Evolutionary conservation across 31 red algal genomes (phyloP).

Genomic region (Odonthalia washingtoniensis): DNA sequence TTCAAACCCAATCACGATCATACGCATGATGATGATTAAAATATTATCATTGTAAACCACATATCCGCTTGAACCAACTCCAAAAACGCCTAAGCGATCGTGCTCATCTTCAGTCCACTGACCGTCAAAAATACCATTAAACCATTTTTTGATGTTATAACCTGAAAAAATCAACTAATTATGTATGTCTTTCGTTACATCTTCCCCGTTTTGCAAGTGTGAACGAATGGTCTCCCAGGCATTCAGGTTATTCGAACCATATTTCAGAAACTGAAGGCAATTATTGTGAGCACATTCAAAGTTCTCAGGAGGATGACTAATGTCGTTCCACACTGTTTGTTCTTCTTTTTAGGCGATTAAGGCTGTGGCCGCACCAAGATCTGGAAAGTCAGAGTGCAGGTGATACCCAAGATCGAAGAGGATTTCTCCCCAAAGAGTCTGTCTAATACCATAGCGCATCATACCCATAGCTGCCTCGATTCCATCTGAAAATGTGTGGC

Average conservation of each 20-base stretch:
- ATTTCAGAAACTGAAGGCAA: neutral
- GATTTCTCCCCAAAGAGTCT: neutral
- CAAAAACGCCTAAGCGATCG: neutral
- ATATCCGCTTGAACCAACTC: conserved; percentile 3
- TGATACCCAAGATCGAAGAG: conserved; percentile 1
- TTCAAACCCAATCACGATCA: conserved; percentile 1
- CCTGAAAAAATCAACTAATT: neutral
- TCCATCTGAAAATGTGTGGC: neutral
- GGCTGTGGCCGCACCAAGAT: neutral
- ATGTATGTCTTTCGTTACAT: neutral
- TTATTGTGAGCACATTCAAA: too few species aligned
- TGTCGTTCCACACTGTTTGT: too few species aligned
- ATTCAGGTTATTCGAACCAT: neutral
- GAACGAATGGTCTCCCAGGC: neutral
- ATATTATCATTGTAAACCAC: neutral
- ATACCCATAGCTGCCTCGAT: neutral
- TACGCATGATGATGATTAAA: neutral
- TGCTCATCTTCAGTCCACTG: neutral
- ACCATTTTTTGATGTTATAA: neutral
- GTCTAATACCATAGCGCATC: neutral
- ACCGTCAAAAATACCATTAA: neutral
- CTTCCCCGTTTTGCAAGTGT: neutral
- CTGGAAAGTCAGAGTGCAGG: neutral
- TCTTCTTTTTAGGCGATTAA: conserved; percentile 1
- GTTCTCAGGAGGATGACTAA: too few species aligned